Evolutionary conservation across 2,329 filamentous ascomycete species (phyloP), one percentile per base, ranked within the genome.

Genomic region (Pseudogymnoascus sp.): DNA sequence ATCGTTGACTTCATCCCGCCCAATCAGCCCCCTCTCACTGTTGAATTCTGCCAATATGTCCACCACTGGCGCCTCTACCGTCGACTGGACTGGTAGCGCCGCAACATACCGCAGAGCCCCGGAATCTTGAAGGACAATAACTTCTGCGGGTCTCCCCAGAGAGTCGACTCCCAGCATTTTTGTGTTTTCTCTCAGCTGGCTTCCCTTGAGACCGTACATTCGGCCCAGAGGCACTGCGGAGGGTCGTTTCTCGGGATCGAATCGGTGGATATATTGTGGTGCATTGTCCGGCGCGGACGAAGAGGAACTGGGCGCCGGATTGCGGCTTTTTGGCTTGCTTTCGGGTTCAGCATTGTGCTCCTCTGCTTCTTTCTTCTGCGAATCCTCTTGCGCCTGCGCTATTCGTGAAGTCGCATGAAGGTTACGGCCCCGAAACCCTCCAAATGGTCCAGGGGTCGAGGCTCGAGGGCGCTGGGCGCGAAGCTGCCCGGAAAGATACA

Each of bases 91-190:
- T 19, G 33, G 59, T 13, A 2, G n/a, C 5, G 50, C 13, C 50
- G 50, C 50, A 7, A 56, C 50, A 19, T 56, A 56, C 26, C 50
- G 50, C n/a, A 56, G 50, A 16, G 69, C 35, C 38, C 66, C 64
- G 1, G 68, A 68, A 62, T 73, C 71, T 65, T 68, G 68, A n/a
- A 74, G 67, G 14, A 74, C 67, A 56, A 74, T 67, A 16, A 74
- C 68, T 31, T 73, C 67, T 0, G 70, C 64, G 2, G 64, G 64
- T 16, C 70, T 66, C 14, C 71, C 71, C 35, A 72, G 63, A 56
- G 63, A 64, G 4, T 66, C 66, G 8, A 66, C 56, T 1, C 66
- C 61, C 16, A 73, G 60, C 2, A 21, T 16, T 63, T 72, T 67
- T 11, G 63, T 63, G 8, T 67, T 62, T 59, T 71, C 70, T 50